Conservation (phyloP, 179 eudicot genomes). For the Heliamphora pulchella region DNA sequence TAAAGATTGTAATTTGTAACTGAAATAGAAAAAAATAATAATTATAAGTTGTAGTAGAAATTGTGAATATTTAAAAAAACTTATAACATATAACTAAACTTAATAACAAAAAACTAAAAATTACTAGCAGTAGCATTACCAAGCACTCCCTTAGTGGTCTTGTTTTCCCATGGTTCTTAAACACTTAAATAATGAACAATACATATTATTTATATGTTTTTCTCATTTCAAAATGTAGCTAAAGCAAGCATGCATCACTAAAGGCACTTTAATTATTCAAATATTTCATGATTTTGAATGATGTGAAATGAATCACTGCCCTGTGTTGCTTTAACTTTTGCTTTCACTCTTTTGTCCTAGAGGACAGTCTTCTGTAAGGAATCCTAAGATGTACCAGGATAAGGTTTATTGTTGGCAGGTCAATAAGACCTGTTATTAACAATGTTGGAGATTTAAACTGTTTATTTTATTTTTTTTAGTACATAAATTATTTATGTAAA, state of each 20-base stretch:
- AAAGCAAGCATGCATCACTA: conserved; percentile 9
- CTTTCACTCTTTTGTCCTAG: neutral
- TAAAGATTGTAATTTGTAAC: too few species aligned
- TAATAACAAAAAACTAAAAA: too few species aligned
- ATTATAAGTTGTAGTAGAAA: too few species aligned
- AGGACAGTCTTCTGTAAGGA: neutral
- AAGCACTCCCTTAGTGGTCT: neutral
- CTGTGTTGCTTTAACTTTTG: conserved; percentile 12
- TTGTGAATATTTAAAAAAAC: too few species aligned
- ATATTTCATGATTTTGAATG: neutral
- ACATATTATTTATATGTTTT: neutral
- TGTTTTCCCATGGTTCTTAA: neutral
- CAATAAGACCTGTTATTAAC: too few species aligned
- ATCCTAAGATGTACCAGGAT: neutral
- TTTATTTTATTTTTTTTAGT: too few species aligned
- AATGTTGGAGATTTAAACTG: too few species aligned
- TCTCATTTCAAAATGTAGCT: neutral
- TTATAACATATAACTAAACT: too few species aligned
- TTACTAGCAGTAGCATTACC: too few species aligned
- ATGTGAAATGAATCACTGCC: neutral
- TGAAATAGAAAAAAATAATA: too few species aligned
- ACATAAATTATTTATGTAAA: too few species aligned
- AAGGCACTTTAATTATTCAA: conserved; percentile 11
- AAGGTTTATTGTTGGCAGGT: too few species aligned
- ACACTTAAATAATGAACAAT: neutral